Conservation (phyloP, 208 protist species). For the Wallacemonas collosoma region DNA sequence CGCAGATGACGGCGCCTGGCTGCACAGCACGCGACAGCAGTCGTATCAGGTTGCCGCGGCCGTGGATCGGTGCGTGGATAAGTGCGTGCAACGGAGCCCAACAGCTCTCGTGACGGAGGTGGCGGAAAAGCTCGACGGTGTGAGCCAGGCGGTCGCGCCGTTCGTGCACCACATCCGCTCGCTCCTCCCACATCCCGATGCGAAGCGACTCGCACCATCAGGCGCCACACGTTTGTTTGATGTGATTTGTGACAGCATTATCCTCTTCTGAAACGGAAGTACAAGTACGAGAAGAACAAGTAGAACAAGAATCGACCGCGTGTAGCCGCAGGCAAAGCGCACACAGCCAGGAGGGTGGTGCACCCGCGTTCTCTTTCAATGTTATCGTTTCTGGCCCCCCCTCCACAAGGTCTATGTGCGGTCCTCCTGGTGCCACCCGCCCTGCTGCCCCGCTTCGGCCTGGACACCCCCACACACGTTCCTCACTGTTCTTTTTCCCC, state of each 20-base stretch:
- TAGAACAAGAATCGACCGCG: neutral
- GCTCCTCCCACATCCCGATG: constrained; percentile 15
- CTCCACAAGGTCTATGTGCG: too few species aligned
- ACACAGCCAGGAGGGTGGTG: neutral
- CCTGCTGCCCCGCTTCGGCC: too few species aligned
- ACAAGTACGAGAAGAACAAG: constrained; percentile 1
- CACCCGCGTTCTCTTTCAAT: too few species aligned
- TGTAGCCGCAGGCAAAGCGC: neutral
- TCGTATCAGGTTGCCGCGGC: constrained; percentile 5
- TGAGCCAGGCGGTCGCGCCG: constrained; percentile 1
- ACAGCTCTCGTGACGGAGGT: neutral
- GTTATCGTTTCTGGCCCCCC: too few species aligned
- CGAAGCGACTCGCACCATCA: constrained; percentile 21
- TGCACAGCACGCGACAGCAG: constrained; percentile 16
- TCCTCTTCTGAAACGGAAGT: constrained; percentile 2
- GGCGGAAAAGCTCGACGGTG: constrained; percentile 12
- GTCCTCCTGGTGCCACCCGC: too few species aligned
- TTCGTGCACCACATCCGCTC: constrained; percentile 24
- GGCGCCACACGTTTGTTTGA: constrained; percentile 13
- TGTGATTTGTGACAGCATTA: constrained; percentile 13
- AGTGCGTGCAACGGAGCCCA: constrained; percentile 4
- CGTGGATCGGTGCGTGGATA: constrained; percentile 13
- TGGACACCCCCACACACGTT: too few species aligned
- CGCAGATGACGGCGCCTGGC: constrained; percentile 12
- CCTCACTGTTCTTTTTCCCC: neutral